These are phyloP conservation scores for Meyerozyma carpophila DNA, from an alignment of 1,139 yeast species.

Conservation along the genomic window DNA sequence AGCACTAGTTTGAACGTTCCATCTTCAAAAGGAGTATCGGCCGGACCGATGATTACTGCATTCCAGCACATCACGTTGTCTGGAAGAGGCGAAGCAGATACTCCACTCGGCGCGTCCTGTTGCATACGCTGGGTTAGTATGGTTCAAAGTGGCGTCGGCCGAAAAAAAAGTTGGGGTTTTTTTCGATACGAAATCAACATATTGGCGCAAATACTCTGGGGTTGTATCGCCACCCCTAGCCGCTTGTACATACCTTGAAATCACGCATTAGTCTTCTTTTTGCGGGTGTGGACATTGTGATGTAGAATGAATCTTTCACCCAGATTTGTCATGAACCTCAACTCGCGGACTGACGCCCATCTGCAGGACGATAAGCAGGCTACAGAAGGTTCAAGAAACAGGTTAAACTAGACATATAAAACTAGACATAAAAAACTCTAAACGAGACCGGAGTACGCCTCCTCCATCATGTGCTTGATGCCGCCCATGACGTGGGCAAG, in stretches of 20 bases:
- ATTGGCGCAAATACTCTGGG: neutral
- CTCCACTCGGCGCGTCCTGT: slow-evolving; percentile 97
- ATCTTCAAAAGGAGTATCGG: slow-evolving; percentile 96
- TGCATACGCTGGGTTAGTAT: slow-evolving; percentile 66
- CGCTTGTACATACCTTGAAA: slow-evolving; percentile 60
- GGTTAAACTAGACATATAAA: neutral
- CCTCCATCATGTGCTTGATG: slow-evolving; percentile 1
- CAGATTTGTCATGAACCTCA: neutral
- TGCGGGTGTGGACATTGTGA: slow-evolving; percentile 89
- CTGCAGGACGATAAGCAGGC: neutral
- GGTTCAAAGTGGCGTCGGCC: neutral
- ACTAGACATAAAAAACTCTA: neutral
- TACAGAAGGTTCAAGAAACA: neutral
- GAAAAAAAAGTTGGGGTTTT: neutral
- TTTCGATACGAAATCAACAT: too few relatives aligned
- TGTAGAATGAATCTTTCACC: neutral
- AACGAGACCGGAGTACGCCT: neutral
- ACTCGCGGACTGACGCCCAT: neutral
- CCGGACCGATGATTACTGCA: slow-evolving; percentile 96
- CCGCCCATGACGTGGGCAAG: neutral
- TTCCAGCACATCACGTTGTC: slow-evolving; percentile 98
- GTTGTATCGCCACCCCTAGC: too few relatives aligned
- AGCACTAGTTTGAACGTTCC: slow-evolving; percentile 87
- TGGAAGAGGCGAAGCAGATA: slow-evolving; percentile 93
- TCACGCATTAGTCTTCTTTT: slow-evolving; percentile 98